Conservation (phyloP, 306 rosid species). For the Lithocarpus polystachyus region DNA sequence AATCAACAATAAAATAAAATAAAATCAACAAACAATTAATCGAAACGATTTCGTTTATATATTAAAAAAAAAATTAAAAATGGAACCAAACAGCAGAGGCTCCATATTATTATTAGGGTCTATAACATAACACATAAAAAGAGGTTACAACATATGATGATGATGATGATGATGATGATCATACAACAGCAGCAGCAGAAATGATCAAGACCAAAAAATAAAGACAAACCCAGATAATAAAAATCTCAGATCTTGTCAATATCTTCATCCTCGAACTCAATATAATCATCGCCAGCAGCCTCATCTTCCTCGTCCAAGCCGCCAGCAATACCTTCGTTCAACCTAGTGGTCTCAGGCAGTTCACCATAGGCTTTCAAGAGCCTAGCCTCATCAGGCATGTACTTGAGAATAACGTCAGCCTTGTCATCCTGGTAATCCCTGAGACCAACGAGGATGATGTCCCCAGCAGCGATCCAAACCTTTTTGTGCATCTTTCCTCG, state of each 20-base stretch:
- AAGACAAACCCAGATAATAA: background rate
- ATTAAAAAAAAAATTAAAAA: no score
- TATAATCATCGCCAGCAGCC: conserved; percentile 21
- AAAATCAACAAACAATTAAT: no score
- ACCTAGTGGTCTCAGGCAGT: conserved; percentile 26
- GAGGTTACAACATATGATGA: no score
- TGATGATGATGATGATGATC: no score
- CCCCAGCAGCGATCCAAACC: conserved; percentile 51
- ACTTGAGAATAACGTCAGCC: conserved; percentile 45
- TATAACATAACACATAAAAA: no score
- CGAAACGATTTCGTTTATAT: no score
- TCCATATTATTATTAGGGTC: no score
- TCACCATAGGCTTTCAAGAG: conserved; percentile 39
- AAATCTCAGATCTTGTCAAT: conserved; percentile 33
- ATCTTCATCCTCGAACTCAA: conserved; percentile 48
- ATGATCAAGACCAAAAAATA: background rate
- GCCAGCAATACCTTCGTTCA: conserved; percentile 36
- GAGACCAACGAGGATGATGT: conserved; percentile 42
- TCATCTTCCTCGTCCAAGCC: conserved; percentile 43
- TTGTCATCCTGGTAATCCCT: conserved; percentile 44
- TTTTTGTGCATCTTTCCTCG: conserved; percentile 55
- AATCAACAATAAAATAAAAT: no score
- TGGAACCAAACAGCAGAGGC: no score
- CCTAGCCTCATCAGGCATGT: conserved; percentile 47
- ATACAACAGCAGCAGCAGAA: no score